Evolutionary conservation across 163 green algal species (phyloP), one percentile per base, ranked within the genome.

Genomic region (Scenedesmus sp.): DNA sequence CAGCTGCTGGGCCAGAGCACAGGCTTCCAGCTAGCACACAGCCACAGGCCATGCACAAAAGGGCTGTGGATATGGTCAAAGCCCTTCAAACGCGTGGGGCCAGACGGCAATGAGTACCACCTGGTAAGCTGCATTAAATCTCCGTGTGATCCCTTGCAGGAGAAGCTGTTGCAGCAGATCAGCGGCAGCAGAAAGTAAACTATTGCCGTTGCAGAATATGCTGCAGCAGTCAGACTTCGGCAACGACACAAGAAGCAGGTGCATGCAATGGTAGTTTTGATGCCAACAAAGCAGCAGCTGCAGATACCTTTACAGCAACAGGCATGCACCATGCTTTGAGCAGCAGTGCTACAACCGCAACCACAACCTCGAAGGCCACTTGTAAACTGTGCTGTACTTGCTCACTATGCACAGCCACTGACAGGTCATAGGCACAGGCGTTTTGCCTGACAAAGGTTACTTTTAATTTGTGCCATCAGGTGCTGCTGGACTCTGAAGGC

Each of bases 401-500:
- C 56, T 26, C 9, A 73, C 35, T 68, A 70, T 40, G 49, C 43
- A 84, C 78, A 53, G 78, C 78, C 2, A 15, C 78, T 84, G 78
- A 86, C 35, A 86, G 30, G 30, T 65, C 81, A 86, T 22, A 44
- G 3, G 16, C 30, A 73, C 30, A 10, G 22, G 81, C n/a, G 22
- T 26, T 9, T 33, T n/a, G 20, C 26, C 61, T 73, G 49, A 49
- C 81, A n/a, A 61, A 46, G 44, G 33, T 15, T 33, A 30, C 16
- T 46, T 72, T 46, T 43, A 3, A 9, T 20, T 35, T 59, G 56
- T 33, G 30, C 3, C 30, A 92, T 83, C 90, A 97, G 95, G 93
- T 99, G 40, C 93, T 99, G 86, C 94, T 99, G 40, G 98, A 99
- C 93, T 98, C 96, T 12, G 98, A 99, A 92, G 98, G 98, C 35